Evolutionary conservation across 1,284 basidiomycete genomes (phyloP), one percentile per base, ranked within the genome.

Genomic region (Afroboletus lepidellus): DNA sequence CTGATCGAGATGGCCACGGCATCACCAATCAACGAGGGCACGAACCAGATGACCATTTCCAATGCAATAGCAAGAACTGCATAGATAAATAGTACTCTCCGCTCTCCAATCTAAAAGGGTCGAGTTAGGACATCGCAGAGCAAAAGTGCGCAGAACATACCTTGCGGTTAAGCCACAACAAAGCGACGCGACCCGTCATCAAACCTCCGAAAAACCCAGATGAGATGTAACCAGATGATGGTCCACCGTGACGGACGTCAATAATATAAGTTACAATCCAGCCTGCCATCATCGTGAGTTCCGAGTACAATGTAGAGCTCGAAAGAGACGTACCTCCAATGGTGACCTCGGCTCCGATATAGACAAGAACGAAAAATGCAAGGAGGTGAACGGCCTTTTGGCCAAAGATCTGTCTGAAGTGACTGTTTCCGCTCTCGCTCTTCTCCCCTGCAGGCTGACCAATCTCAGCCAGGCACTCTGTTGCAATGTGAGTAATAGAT

Each of bases 11-110:
- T 75, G 6, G 77, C 73, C 6, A 84, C 72, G 4, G 39, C 39
- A 18, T 20, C 74, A 29, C 74, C 75, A 21, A 83, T 69, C 34
- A 85, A 66, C 3, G 75, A 77, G 0, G 80, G 81, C 2, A 82
- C 77, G 15, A 81, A 69, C 84, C 84, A 85, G 30, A 85, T 69
- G 32, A 81, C 66, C 44, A 85, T 59, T 56, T 85, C 80, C 23
- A 83, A 65, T n/a, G 75, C 77, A 16, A 77, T 72, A 21, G 72
- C 66, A 16, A 74, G 63, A 36, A 63, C 0, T 2, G 66, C 56
- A 4, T 68, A 68, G 20, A 71, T 50, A 16, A 65, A 71, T 11
- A 71, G 20, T 25, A 55, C 59, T 21, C 53, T 63, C 20, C 63
- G 53, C 51, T 71, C 69, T 32, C 66, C 66, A n/a, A 68, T 53